phyloP scores from a whole-genome alignment of 352 stramenopile species.

The Pythium brassicae region DNA sequence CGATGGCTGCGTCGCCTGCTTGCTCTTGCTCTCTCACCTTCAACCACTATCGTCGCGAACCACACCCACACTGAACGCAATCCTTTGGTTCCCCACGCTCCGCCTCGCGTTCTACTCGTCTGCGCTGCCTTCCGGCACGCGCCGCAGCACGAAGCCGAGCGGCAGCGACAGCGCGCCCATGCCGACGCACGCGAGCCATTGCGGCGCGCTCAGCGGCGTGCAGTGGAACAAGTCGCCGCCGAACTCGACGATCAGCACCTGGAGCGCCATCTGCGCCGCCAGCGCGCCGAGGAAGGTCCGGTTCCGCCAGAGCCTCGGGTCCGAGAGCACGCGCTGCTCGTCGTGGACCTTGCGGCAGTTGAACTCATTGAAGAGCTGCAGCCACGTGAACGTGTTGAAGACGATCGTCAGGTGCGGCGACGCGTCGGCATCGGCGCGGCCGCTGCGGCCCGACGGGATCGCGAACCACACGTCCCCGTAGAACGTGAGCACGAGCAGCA shows the following conservation, averaged over 20 bases:
- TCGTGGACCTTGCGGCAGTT: conserved; percentile 83
- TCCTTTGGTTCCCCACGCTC: no score
- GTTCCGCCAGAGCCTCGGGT: conserved; percentile 2
- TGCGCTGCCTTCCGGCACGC: no score
- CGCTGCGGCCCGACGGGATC: conserved; percentile 38
- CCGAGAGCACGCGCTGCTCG: conserved; percentile 14
- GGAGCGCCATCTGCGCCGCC: conserved; percentile 68
- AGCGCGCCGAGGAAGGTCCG: conserved; percentile 81
- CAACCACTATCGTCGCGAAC: no score
- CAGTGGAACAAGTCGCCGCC: conserved; percentile 43
- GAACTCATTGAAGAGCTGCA: conserved; percentile 92
- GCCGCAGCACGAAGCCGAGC: conserved; percentile 27
- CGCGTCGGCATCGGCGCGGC: conserved; percentile 34
- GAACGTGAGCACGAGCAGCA: conserved; percentile 90
- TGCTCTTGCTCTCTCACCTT: no score
- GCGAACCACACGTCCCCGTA: conserved; percentile 45
- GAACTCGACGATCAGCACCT: conserved; percentile 90
- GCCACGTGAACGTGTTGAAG: conserved; percentile 98
- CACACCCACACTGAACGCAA: no score
- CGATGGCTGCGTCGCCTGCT: no score
- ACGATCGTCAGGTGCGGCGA: conserved; percentile 94
- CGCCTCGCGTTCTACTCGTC: no score
- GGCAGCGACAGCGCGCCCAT: conserved; percentile 15
- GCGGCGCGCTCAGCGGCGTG: conserved; percentile 4
- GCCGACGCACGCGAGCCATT: conserved; percentile 22